Evolutionary conservation across 2,329 filamentous ascomycete species (phyloP), one percentile per base, ranked within the genome.

Genomic region (Diaporthe nobilis): DNA sequence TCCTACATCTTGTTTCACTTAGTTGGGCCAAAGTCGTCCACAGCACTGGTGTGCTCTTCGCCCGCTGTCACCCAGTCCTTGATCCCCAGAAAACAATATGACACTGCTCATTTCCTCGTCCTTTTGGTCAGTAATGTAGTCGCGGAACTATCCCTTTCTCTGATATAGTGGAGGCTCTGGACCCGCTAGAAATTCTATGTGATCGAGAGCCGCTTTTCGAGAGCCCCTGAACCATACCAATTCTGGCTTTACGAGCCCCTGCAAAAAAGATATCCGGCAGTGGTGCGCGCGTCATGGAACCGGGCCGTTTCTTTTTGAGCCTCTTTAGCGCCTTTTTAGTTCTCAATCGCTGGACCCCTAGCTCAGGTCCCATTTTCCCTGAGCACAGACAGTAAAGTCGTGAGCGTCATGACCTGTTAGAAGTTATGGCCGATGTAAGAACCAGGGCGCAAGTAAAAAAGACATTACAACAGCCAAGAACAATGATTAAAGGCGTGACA

Each of bases 311-410:
- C n/a, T 42, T 42, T 42, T 28, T 28, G 58, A 28, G 37, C 37
- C 37, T 61, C n/a, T 44, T 61, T 42, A 61, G 58, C 58, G 58
- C 39, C 22, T n/a, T 15, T 20, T 42, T n/a, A 25, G 58, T 61
- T 13, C 37, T 42, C 58, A 7, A 42, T 17, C 15, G 37, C 12
- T 17, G 58, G 13, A 61, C 58, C 58, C 22, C 37, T 28, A 20
- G n/a, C n/a, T 20, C 13, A 15, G 58, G 37, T 44, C 34, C 25
- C 7, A 37, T 2, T 61, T 44, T 2, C 58, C 37, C 31, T 60
- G 58, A 61, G 58, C 58, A 61, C 58, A 61, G 58, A 61, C 58
- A 42, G 37, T 44, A 61, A 28, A 61, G 58, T 61, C 58, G 37
- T 61, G 58, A 61, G 58, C 37, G 58, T 61, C 58, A 61, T 61